Evolutionary conservation across 495 filamentous ascomycete species (phyloP), one percentile per base, ranked within the genome.

Genomic region (Hypoxylon perforatum): DNA sequence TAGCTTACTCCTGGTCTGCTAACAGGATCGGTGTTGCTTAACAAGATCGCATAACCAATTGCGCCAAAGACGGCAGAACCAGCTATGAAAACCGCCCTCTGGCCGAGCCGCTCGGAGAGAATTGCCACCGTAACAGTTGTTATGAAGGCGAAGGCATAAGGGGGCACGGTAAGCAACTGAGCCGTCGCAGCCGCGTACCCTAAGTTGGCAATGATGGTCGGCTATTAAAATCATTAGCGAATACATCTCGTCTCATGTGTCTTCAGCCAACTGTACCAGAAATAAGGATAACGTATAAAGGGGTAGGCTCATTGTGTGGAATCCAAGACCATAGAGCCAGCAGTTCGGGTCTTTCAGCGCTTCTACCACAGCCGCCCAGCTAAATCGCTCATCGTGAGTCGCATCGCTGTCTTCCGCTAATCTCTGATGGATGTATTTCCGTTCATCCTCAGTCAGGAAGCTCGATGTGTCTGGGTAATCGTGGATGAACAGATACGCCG

Each of bases 201-300:
- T 10, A 93, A 82, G 11, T 84, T 82, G 38, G 80, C 82, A 67
- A 93, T 90, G 61, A 93, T 93, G 1, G 88, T 91, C 1, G 89
- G 90, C 83, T 88, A 35, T 9, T 14, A 11, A 23, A 48, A 15
- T 10, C 2, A 21, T 58, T 56, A 64, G 36, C 56, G 35, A 4
- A 15, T 44, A 19, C 4, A 10, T 12, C 14, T 14, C n/a, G 2
- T 5, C 30, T 33, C 12, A 21, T 36, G 33, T 50, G 10, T 3
- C 33, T 33, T 17, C 4, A 6, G n/a, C 30, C 3, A 39, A 15
- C 69, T 83, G 61, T 67, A 88, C 86, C 65, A 93, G 69, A 58
- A 96, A 96, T 12, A 96, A 80, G 5, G 90, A 90, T 23, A 92
- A 79, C 0, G 90, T 92, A 72, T 95, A 95, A 2, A 94, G 82